Percentiles rank a stretch among this genome's conserved stretches.
Conservation (phyloP, 2,329 filamentous ascomycete genomes). For the Parascedosporium putredinis region DNA sequence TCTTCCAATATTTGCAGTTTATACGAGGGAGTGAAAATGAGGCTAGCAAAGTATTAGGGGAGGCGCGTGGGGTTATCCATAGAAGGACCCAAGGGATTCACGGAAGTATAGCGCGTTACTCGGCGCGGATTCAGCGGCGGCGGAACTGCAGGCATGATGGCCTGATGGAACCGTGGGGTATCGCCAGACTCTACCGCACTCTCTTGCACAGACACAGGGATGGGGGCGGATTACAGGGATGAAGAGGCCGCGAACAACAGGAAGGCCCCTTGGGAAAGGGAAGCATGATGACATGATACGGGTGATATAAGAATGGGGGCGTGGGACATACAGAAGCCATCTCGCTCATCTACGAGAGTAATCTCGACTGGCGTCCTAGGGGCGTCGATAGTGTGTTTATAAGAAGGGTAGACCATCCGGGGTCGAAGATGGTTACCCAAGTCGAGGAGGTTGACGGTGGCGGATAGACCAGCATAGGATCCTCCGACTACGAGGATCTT, state of each 20-base stretch:
- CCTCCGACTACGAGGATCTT: constrained; percentile 59
- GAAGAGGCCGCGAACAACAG: too few species aligned
- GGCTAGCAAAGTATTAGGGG: not conserved
- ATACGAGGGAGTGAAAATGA: not conserved
- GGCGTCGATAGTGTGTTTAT: constrained; percentile 28
- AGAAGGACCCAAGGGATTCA: too few species aligned
- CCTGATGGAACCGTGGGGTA: not conserved
- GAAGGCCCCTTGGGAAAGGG: too few species aligned
- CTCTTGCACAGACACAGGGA: too few species aligned
- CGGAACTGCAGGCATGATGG: not conserved
- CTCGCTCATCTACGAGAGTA: constrained; percentile 67
- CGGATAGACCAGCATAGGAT: constrained; percentile 61
- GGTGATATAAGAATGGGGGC: not conserved
- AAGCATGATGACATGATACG: too few species aligned
- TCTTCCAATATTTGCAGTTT: not conserved
- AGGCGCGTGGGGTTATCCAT: too few species aligned
- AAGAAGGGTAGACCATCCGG: constrained; percentile 30
- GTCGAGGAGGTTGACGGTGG: constrained; percentile 57
- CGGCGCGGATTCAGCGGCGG: too few species aligned
- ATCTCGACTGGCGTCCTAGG: constrained; percentile 52
- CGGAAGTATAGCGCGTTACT: too few species aligned
- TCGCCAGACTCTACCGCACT: too few species aligned
- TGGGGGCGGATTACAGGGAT: not conserved
- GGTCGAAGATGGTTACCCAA: constrained; percentile 45
- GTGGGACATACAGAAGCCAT: constrained; percentile 61